Evolutionary conservation across 768 basidiomycete species (phyloP), one percentile per base, ranked within the genome.

Genomic region (Podaxis sp.): DNA sequence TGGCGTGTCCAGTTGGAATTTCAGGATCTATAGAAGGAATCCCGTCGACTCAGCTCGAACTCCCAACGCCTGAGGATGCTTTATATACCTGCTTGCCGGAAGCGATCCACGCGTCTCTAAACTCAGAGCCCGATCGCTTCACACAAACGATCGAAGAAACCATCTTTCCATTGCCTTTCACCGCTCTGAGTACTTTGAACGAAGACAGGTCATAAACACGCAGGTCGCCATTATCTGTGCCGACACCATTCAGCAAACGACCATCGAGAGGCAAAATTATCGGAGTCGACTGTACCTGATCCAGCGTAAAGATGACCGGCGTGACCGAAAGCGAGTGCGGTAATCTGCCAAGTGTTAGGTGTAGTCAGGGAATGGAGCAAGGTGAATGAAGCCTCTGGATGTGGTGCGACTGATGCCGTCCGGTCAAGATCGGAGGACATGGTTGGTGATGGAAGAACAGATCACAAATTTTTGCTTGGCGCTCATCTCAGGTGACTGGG

Each of bases 161-260:
- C 65, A 90, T 88, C 3, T 71, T 68, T 8, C 79, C 80, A 6
- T 88, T 72, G 5, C 82, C 83, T 67, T 83, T 80, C 54, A 91
- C 75, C 2, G 88, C 91, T 69, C 84, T 88, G 33, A 81, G 66
- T 6, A 89, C 87, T 68, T 83, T 88, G 67, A 78, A 76, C 2
- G 84, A 79, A 2, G 86, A 83, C 4, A 86, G 73, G 66, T 82
- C 77, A 66, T 92, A 93, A 17, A 89, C 74, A 24, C 91, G 83
- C 51, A 92, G 73, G 46, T 83, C 82, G 4, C 91, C 91, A 70
- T 93, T 90, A 64, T 84, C 89, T 88, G 68, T 33, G 8, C 44
- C n/a, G 19, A 51, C 30, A 40, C 11, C n/a, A 6, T 42, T 64
- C 49, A 59, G 42, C 9, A 51, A 12, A 51, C 17, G 38, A 4